Evolutionary conservation across 2,329 filamentous ascomycete genomes (phyloP).

Genomic region (Penicillium sp.): DNA sequence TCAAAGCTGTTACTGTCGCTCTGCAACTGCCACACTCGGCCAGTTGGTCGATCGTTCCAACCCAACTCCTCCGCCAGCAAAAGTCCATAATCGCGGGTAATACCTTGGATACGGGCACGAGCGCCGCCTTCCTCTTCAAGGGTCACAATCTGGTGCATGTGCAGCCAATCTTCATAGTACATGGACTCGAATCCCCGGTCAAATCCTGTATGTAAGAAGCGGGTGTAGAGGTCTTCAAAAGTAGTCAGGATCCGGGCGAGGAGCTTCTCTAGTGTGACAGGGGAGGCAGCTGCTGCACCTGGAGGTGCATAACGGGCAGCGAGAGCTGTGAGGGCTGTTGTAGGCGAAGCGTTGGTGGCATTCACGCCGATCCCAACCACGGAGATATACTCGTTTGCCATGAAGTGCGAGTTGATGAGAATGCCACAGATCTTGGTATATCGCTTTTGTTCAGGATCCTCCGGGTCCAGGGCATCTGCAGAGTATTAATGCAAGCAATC

Average conservation of each 20-base stretch:
- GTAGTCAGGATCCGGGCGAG: slow-evolving; percentile 71
- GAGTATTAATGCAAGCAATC: background rate
- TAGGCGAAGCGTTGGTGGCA: slow-evolving; percentile 73
- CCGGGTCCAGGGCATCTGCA: slow-evolving; percentile 60
- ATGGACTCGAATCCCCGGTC: slow-evolving; percentile 62
- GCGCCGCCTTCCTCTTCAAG: slow-evolving; percentile 74
- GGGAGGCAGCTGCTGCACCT: slow-evolving; percentile 51
- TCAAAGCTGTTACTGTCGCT: slow-evolving; percentile 99
- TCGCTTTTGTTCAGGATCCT: slow-evolving; percentile 42
- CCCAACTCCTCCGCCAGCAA: slow-evolving; percentile 77
- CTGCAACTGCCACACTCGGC: slow-evolving; percentile 75
- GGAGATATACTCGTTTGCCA: slow-evolving; percentile 69
- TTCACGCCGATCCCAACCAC: slow-evolving; percentile 86
- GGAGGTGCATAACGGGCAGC: slow-evolving; percentile 45
- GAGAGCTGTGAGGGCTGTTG: slow-evolving; percentile 75
- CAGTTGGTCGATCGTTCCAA: slow-evolving; percentile 65
- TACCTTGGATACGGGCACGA: slow-evolving; percentile 72
- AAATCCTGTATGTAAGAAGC: slow-evolving; percentile 72
- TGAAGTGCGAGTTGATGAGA: slow-evolving; percentile 81
- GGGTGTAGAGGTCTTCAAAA: slow-evolving; percentile 69
- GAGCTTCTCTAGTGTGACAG: slow-evolving; percentile 70
- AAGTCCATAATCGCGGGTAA: slow-evolving; percentile 87
- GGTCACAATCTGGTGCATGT: slow-evolving; percentile 66
- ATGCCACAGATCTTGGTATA: slow-evolving; percentile 94
- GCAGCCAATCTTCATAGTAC: slow-evolving; percentile 83